These are phyloP conservation scores for Herpotrichia juniperi DNA, from an alignment of 2,329 filamentous ascomycete species.

Conservation along the genomic window DNA sequence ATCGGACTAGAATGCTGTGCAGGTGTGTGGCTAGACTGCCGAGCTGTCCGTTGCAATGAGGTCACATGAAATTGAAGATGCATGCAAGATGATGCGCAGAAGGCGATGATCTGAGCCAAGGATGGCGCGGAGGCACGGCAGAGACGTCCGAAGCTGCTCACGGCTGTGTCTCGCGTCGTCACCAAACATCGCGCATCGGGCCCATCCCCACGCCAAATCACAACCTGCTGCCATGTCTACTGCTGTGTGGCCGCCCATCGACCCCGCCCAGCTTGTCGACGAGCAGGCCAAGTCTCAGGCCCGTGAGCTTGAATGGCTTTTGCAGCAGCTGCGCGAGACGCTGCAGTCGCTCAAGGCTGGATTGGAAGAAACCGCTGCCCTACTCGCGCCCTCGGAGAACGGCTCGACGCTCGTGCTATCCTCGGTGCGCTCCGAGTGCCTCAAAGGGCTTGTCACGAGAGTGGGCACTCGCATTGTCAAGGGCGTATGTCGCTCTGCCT, in stretches of 20 bases:
- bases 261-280: constrained; percentile 55
- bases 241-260: constrained; percentile 65
- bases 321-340: constrained; percentile 65
- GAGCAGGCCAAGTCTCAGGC: constrained; percentile 62
- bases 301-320: constrained; percentile 68
- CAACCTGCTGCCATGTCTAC: constrained; percentile 60
- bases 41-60: background rate
- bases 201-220: background rate
- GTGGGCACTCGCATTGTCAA: constrained; percentile 91
- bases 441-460: constrained; percentile 91
- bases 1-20: too few species aligned
- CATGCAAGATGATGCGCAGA: too few species aligned
- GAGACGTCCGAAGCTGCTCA: background rate
- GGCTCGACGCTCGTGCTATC: constrained; percentile 90
- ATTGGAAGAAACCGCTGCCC: constrained; percentile 84
- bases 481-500: constrained; percentile 66
- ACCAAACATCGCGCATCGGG: background rate
- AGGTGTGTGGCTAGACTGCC: background rate
- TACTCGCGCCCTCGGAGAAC: constrained; percentile 83
- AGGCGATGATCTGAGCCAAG: background rate
- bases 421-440: constrained; percentile 81
- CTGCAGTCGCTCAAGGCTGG: constrained; percentile 69
- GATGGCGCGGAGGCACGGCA: background rate
- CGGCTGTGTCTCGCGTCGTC: background rate
- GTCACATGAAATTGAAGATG: too few species aligned